Conservation (phyloP, 2,329 filamentous ascomycete genomes). For the Xylaria sp. region DNA sequence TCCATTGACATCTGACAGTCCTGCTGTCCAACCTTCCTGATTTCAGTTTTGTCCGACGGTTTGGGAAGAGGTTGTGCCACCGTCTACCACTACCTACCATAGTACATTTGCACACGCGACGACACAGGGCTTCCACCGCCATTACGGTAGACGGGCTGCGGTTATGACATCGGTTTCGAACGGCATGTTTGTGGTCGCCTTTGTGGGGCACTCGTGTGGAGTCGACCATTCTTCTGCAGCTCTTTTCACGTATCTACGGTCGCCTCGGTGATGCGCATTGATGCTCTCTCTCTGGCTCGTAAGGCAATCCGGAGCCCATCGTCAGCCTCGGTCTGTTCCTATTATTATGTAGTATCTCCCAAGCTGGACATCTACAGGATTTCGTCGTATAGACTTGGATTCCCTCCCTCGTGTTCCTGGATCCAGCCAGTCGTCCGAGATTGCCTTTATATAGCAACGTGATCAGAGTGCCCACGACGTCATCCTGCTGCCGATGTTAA, state of each 20-base stretch:
- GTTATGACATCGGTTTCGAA: conserved; percentile 24
- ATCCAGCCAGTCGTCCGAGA: no score
- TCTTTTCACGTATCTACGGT: conserved; percentile 1
- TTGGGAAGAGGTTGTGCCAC: conserved; percentile 15
- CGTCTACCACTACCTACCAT: conserved; percentile 4
- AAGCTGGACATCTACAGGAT: background rate
- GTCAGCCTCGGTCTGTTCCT: background rate
- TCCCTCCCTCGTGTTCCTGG: no score
- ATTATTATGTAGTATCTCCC: no score
- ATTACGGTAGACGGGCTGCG: conserved; percentile 21
- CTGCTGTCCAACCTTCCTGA: conserved; percentile 12
- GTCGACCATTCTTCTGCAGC: conserved; percentile 10
- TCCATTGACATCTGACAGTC: conserved; percentile 24
- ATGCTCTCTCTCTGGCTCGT: background rate
- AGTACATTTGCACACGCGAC: conserved; percentile 4
- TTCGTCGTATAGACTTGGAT: background rate
- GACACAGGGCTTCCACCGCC: conserved; percentile 19
- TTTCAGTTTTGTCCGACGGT: conserved; percentile 13
- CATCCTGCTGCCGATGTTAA: no score
- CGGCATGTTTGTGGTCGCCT: conserved; percentile 12
- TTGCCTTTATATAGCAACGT: no score
- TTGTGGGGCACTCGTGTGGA: conserved; percentile 1
- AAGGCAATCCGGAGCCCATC: background rate
- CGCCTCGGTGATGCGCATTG: background rate
- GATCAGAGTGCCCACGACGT: no score